These are phyloP conservation scores for Verticillium tricorpus DNA, from an alignment of 2,329 filamentous ascomycete genomes.

Conservation along the genomic window DNA sequence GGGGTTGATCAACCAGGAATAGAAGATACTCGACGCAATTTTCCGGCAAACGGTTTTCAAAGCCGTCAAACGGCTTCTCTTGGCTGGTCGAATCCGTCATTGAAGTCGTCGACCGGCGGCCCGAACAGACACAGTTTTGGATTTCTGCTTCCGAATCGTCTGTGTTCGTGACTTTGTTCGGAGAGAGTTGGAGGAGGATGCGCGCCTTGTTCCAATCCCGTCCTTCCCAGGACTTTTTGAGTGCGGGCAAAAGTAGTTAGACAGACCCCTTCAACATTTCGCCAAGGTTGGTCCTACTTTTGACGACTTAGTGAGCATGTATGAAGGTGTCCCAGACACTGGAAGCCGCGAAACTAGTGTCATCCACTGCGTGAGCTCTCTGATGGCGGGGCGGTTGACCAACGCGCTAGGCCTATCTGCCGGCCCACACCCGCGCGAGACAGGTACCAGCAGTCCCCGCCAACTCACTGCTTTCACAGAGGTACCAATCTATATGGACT, in stretches of 20 bases:
- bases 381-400: not conserved
- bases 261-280: too few species aligned
- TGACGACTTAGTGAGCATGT: too few species aligned
- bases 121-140: not conserved
- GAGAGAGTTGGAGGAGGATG: too few species aligned
- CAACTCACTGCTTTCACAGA: not conserved
- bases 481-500: not conserved
- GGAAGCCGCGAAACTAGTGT: not conserved
- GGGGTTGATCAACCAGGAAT: slow-evolving; percentile 55
- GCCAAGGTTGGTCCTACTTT: too few species aligned
- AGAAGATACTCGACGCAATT: slow-evolving; percentile 84
- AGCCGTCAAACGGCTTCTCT: not conserved
- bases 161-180: not conserved
- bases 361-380: not conserved
- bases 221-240: too few species aligned
- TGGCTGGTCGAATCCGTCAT: not conserved
- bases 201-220: too few species aligned
- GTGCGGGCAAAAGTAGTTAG: too few species aligned
- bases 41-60: slow-evolving; percentile 55
- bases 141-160: not conserved
- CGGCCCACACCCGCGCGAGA: not conserved
- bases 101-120: not conserved
- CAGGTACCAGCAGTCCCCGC: not conserved
- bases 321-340: too few species aligned
- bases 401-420: not conserved